phyloP scores from a whole-genome alignment of 495 filamentous ascomycete genomes.

The Neurospora hispaniola region DNA sequence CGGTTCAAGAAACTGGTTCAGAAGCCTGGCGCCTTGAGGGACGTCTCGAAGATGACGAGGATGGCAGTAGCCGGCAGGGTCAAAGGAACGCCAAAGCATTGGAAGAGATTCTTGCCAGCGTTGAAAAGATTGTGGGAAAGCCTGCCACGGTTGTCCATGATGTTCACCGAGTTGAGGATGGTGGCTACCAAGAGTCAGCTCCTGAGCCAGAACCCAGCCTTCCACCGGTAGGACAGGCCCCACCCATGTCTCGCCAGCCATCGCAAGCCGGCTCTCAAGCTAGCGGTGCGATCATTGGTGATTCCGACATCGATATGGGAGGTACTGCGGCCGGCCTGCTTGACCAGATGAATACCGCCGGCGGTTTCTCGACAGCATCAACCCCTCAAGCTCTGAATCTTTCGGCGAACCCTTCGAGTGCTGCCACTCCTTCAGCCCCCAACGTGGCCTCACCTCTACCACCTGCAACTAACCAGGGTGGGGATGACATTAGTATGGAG shows the following conservation, averaged over 20 bases:
- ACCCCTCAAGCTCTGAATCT: conserved; percentile 32
- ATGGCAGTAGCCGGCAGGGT: conserved; percentile 26
- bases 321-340: conserved; percentile 50
- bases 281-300: conserved; percentile 42
- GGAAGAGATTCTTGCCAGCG: conserved; percentile 49
- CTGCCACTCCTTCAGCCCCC: conserved; percentile 34
- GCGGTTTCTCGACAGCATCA: conserved; percentile 40
- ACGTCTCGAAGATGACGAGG: conserved; percentile 44
- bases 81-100: conserved; percentile 42
- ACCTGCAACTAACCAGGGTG: neutral
- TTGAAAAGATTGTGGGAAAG: conserved; percentile 46
- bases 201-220: conserved; percentile 38
- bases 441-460: conserved; percentile 21
- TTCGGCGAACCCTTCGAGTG: conserved; percentile 32
- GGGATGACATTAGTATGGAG: conserved; percentile 27
- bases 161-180: conserved; percentile 55
- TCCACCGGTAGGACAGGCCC: conserved; percentile 4
- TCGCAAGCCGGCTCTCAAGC: conserved; percentile 37
- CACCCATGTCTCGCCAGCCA: conserved; percentile 32
- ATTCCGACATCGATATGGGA: conserved; percentile 58
- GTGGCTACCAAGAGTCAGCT: conserved; percentile 50
- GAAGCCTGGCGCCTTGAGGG: conserved; percentile 59
- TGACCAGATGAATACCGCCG: conserved; percentile 47
- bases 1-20: conserved; percentile 43
- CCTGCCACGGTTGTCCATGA: conserved; percentile 48